Conservation (phyloP, 2,329 filamentous ascomycete genomes). For the Bretziella fagacearum region DNA sequence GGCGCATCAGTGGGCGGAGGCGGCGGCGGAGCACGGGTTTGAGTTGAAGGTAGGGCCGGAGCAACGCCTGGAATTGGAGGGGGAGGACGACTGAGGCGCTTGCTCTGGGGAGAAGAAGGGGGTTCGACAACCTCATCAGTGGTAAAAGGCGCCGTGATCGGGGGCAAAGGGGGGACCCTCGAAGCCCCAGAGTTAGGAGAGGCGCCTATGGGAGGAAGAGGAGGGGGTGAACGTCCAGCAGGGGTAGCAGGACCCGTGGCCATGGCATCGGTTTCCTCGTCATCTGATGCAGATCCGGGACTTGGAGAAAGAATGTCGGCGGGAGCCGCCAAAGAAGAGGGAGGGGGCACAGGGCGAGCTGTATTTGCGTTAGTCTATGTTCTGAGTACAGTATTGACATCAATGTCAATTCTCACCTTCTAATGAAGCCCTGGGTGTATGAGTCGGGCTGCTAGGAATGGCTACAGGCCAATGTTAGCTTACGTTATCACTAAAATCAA, state of each 20-base stretch:
- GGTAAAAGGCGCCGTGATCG: slow-evolving; percentile 21
- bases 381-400: background rate
- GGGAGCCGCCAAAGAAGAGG: slow-evolving; percentile 34
- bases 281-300: slow-evolving; percentile 72
- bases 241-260: slow-evolving; percentile 24
- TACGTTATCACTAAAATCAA: background rate
- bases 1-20: slow-evolving; percentile 39
- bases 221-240: slow-evolving; percentile 24
- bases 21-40: slow-evolving; percentile 48
- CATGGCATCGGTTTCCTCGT: slow-evolving; percentile 50
- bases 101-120: slow-evolving; percentile 28
- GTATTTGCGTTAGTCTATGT: slow-evolving; percentile 12
- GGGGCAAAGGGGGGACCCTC: slow-evolving; percentile 21
- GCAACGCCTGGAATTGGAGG: slow-evolving; percentile 43
- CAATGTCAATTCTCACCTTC: slow-evolving; percentile 36
- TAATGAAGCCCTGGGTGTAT: slow-evolving; percentile 36
- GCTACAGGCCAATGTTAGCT: slow-evolving; percentile 19
- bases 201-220: slow-evolving; percentile 21
- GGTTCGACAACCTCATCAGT: slow-evolving; percentile 24
- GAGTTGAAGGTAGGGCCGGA: slow-evolving; percentile 30
- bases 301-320: slow-evolving; percentile 46
- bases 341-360: slow-evolving; percentile 47
- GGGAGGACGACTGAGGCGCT: slow-evolving; percentile 39
- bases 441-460: slow-evolving; percentile 32
- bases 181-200: slow-evolving; percentile 10